Percentiles rank a stretch among this genome's conserved stretches.
These are phyloP conservation scores for Venturiaceae sp. DNA, from an alignment of 2,329 filamentous ascomycete genomes.

Conservation along the genomic window DNA sequence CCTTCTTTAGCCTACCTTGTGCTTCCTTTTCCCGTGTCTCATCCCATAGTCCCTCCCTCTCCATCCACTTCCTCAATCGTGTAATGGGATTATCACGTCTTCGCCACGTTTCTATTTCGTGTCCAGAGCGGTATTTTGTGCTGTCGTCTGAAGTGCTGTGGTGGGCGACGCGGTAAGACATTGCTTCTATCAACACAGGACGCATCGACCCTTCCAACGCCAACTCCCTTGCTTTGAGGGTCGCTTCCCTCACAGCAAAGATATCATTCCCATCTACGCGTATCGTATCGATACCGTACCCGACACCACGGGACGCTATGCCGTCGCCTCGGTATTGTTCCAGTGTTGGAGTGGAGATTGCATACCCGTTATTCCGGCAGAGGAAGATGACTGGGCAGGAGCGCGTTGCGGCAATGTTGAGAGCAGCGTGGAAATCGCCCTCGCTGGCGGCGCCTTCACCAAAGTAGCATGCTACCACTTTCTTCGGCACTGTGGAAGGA, in stretches of 20 bases:
- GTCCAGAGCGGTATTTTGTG: conserved; percentile 85
- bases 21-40: conserved; percentile 71
- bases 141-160: conserved; percentile 96
- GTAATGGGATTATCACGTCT: conserved; percentile 81
- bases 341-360: conserved; percentile 79
- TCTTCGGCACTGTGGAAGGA: conserved; percentile 49
- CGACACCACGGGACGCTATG: conserved; percentile 76
- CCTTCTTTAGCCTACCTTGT: conserved; percentile 56
- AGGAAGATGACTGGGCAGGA: conserved; percentile 85
- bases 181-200: conserved; percentile 83
- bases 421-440: conserved; percentile 82
- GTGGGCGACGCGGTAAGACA: conserved; percentile 96
- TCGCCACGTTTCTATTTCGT: conserved; percentile 95
- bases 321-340: conserved; percentile 90
- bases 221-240: conserved; percentile 63
- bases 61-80: conserved; percentile 81
- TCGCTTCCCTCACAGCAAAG: conserved; percentile 76
- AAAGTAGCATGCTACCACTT: conserved; percentile 76
- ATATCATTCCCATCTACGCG: conserved; percentile 92
- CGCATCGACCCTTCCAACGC: conserved; percentile 72
- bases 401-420: conserved; percentile 84
- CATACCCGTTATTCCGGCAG: conserved; percentile 88
- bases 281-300: conserved; percentile 91
- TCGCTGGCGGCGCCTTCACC: conserved; percentile 86
- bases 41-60: conserved; percentile 73